Conservation (phyloP, 2,329 filamentous ascomycete genomes). For the Arthrocladium fulminans region DNA sequence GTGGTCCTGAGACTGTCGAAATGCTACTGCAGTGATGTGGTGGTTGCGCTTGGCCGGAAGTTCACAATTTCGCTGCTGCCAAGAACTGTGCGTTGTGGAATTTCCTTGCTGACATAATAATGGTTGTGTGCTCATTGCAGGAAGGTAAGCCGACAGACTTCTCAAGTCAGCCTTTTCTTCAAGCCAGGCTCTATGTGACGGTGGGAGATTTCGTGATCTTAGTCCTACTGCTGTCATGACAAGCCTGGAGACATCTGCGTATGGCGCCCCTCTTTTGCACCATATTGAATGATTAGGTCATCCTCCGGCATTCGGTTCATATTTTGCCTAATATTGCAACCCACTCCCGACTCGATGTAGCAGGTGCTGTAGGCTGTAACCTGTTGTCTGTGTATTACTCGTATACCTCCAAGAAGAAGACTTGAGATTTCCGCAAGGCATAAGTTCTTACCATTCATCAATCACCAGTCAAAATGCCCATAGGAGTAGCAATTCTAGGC, state of each 20-base stretch:
- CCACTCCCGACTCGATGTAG: background rate
- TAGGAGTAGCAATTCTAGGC: constrained; percentile 46
- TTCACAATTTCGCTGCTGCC: constrained; percentile 8
- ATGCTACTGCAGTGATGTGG: constrained; percentile 22
- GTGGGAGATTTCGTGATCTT: too few species aligned
- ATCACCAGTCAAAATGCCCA: constrained; percentile 25
- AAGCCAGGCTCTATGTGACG: too few species aligned
- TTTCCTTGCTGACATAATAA: background rate
- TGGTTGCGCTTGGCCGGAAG: background rate
- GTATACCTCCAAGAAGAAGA: too few species aligned
- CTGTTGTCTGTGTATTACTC: too few species aligned
- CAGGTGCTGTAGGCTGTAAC: too few species aligned
- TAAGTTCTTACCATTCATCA: background rate
- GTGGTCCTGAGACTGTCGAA: constrained; percentile 3
- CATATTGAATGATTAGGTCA: background rate
- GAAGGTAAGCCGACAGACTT: background rate
- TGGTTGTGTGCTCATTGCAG: background rate
- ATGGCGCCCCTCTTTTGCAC: too few species aligned
- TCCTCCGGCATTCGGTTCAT: background rate
- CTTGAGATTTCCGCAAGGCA: background rate
- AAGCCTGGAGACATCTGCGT: too few species aligned
- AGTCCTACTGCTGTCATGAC: too few species aligned
- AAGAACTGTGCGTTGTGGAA: background rate
- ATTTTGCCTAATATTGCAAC: background rate
- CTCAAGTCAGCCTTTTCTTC: background rate